Percentiles rank a stretch among this genome's conserved stretches.
These are phyloP conservation scores for Porcisia deanei DNA, from an alignment of 208 protist species.

Conservation along the genomic window DNA sequence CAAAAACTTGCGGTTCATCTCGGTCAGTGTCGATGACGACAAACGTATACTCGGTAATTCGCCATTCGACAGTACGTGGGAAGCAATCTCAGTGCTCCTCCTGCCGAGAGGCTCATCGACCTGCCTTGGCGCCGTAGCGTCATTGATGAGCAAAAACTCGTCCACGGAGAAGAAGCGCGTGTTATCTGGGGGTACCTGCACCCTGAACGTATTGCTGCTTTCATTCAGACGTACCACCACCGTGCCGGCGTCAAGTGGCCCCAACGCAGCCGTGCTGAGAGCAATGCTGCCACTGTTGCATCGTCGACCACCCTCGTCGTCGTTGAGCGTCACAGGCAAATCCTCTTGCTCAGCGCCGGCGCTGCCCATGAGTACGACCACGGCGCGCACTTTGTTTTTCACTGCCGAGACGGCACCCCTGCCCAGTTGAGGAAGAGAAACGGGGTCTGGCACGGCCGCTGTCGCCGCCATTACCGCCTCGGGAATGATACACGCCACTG, in stretches of 20 bases:
- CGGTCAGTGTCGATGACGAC: constrained; percentile 45
- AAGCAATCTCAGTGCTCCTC: background rate
- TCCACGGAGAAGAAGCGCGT: constrained; percentile 65
- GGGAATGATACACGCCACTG: constrained; percentile 13
- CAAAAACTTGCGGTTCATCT: constrained; percentile 54
- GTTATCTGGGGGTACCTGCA: constrained; percentile 32
- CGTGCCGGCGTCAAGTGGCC: constrained; percentile 7
- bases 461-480: background rate
- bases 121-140: constrained; percentile 1
- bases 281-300: background rate
- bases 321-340: background rate
- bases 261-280: background rate
- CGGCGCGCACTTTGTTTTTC: constrained; percentile 20
- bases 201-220: constrained; percentile 35
- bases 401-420: background rate
- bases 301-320: background rate
- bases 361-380: constrained; percentile 23
- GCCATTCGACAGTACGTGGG: background rate
- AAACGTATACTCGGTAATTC: constrained; percentile 15
- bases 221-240: constrained; percentile 20
- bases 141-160: constrained; percentile 54
- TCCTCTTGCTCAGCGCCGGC: background rate
- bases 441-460: background rate
- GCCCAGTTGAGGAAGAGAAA: background rate
- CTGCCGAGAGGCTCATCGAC: background rate